Conservation (phyloP, 2,329 filamentous ascomycete genomes). For the Sporothrix dimorphospora region DNA sequence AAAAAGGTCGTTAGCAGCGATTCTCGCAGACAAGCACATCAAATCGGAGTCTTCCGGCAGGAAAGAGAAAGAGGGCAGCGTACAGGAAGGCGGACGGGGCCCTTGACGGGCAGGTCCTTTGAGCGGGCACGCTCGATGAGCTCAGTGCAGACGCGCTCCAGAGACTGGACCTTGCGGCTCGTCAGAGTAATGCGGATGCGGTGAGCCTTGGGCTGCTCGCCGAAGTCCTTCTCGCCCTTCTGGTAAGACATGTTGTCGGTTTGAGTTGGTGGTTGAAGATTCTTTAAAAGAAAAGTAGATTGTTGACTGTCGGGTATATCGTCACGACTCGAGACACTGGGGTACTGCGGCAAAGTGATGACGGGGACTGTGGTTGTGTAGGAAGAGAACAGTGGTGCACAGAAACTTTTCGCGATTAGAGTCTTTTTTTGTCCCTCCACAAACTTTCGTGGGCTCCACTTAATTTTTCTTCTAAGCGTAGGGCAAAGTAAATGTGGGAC, state of each 20-base stretch:
- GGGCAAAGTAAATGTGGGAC: neutral
- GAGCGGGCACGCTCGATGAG: constrained; percentile 97
- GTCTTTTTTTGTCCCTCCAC: constrained; percentile 9
- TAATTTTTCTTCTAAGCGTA: constrained; percentile 15
- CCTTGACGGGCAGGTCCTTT: constrained; percentile 99
- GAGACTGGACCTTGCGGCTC: constrained; percentile 88
- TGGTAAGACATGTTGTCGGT: constrained; percentile 81
- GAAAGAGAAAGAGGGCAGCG: neutral
- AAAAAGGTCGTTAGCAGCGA: constrained; percentile 1
- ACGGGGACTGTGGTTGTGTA: constrained; percentile 25
- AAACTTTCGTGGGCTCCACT: constrained; percentile 22
- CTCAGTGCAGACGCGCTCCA: constrained; percentile 98
- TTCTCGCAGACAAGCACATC: neutral
- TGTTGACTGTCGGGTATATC: constrained; percentile 19
- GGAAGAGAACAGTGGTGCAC: neutral
- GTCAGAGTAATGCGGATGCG: constrained; percentile 84
- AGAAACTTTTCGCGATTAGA: constrained; percentile 12
- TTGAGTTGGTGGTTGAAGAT: constrained; percentile 12
- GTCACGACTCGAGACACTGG: constrained; percentile 36
- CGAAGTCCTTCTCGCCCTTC: constrained; percentile 92
- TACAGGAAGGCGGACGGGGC: constrained; percentile 85
- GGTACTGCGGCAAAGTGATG: constrained; percentile 37
- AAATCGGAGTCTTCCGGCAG: neutral
- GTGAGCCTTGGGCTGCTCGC: constrained; percentile 68
- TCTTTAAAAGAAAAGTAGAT: constrained; percentile 24